Percentiles rank a stretch among this genome's conserved stretches.
These are phyloP conservation scores for Colletotrichum shisoi DNA, from an alignment of 2,329 filamentous ascomycete genomes.

Conservation along the genomic window DNA sequence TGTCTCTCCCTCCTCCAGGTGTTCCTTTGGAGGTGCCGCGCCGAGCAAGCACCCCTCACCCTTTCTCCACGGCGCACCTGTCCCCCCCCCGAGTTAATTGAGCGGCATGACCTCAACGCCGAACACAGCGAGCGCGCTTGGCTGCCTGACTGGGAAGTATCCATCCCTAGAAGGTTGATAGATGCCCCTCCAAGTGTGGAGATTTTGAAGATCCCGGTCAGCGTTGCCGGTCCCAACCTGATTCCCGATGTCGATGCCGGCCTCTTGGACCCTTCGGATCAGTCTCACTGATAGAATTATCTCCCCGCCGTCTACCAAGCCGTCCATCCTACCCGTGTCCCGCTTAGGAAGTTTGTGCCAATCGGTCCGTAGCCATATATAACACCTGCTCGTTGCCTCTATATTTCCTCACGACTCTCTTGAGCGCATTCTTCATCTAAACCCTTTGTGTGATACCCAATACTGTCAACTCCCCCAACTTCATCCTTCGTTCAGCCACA, in stretches of 20 bases:
- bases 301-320: conserved; percentile 26
- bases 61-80: conserved; percentile 5
- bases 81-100: not conserved
- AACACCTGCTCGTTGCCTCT: not conserved
- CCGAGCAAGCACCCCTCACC: not conserved
- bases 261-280: conserved; percentile 24
- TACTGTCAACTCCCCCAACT: not conserved
- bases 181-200: conserved; percentile 5
- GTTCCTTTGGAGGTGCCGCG: not conserved
- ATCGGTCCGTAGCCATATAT: conserved; percentile 20
- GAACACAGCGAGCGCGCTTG: not conserved
- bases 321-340: conserved; percentile 14
- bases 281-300: conserved; percentile 21
- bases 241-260: conserved; percentile 35
- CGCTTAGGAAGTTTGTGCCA: conserved; percentile 16
- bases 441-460: not conserved
- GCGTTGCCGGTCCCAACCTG: conserved; percentile 29
- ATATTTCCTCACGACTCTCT: not conserved
- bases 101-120: not conserved
- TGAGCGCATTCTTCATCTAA: not conserved
- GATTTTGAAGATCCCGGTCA: conserved; percentile 35
- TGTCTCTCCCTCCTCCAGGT: not conserved
- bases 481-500: not conserved
- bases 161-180: not conserved
- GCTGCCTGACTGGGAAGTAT: not conserved